Conservation (phyloP, 148 eudicot genomes). For the Dysphania ambrosioides region DNA sequence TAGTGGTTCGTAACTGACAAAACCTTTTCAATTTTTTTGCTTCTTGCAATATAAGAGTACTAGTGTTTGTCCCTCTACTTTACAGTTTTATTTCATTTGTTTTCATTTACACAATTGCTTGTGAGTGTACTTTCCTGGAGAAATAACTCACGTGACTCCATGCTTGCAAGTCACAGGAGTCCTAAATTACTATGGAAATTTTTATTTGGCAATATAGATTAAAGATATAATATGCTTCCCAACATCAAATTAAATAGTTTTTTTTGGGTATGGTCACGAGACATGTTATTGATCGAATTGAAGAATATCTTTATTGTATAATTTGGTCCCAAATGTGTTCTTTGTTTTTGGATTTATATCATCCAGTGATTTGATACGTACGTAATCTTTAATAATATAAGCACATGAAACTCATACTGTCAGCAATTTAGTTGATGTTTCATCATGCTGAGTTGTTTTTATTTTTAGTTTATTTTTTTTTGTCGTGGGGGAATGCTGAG, state of each 20-base stretch:
- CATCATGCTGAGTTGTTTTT: slow-evolving; percentile 18
- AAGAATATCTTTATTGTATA: slow-evolving; percentile 12
- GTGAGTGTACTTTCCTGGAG: slow-evolving; percentile 63
- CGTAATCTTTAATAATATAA: slow-evolving; percentile 7
- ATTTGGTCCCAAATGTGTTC: slow-evolving; percentile 21
- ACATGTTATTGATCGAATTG: slow-evolving; percentile 18
- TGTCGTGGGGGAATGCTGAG: no score
- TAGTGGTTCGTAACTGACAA: slow-evolving; percentile 7
- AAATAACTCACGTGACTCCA: slow-evolving; percentile 48
- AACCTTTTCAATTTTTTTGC: slow-evolving; percentile 16
- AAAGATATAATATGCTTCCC: slow-evolving; percentile 17
- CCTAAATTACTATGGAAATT: slow-evolving; percentile 19
- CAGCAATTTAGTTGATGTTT: slow-evolving; percentile 25
- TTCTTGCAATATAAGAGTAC: slow-evolving; percentile 24
- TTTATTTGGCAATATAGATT: slow-evolving; percentile 16
- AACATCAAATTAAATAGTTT: slow-evolving; percentile 16
- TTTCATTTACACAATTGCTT: slow-evolving; percentile 38
- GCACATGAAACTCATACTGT: slow-evolving; percentile 16
- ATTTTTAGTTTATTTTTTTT: no score
- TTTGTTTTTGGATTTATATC: slow-evolving; percentile 27
- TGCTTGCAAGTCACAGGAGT: slow-evolving; percentile 34
- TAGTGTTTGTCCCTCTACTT: slow-evolving; percentile 34
- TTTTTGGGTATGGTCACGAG: slow-evolving; percentile 31
- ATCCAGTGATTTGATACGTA: slow-evolving; percentile 16
- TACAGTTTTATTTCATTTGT: slow-evolving; percentile 38